A percentile compares a stretch with the other conserved stretches of the same genome.
These are phyloP conservation scores for Mycena maculata DNA, from an alignment of 768 basidiomycete species.

Conservation along the genomic window DNA sequence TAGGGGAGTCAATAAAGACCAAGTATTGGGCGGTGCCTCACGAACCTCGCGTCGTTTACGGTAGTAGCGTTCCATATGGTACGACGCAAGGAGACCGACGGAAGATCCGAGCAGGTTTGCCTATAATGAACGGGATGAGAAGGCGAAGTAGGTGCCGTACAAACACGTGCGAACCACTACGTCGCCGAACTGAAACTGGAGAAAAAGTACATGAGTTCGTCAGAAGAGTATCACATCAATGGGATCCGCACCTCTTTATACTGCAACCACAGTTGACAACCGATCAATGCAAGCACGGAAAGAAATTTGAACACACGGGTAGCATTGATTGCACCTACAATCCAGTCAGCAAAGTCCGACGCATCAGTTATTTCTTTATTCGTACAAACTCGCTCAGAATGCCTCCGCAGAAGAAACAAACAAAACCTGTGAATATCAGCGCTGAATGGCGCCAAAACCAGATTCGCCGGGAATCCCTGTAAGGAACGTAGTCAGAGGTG, in stretches of 20 bases:
- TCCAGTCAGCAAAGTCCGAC: no score
- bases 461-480: constrained; percentile 79
- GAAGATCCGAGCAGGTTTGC: constrained; percentile 83
- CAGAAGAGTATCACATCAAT: constrained; percentile 49
- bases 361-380: no score
- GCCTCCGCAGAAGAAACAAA: constrained; percentile 85
- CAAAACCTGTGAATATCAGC: constrained; percentile 72
- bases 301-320: constrained; percentile 61
- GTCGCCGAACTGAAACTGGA: constrained; percentile 70
- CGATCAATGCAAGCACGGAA: neutral
- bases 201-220: constrained; percentile 65
- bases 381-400: constrained; percentile 84
- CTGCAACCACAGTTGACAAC: neutral
- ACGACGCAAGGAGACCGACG: constrained; percentile 73
- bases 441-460: constrained; percentile 89
- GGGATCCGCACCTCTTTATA: constrained; percentile 29
- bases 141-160: constrained; percentile 24
- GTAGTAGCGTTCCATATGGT: constrained; percentile 79
- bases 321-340: constrained; percentile 83
- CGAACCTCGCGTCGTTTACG: constrained; percentile 82
- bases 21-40: neutral
- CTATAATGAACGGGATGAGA: constrained; percentile 53
- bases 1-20: constrained; percentile 39
- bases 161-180: constrained; percentile 62
- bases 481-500: constrained; percentile 4